Conservation (phyloP, 2,329 filamentous ascomycete species). For the Drechslera avenae region DNA sequence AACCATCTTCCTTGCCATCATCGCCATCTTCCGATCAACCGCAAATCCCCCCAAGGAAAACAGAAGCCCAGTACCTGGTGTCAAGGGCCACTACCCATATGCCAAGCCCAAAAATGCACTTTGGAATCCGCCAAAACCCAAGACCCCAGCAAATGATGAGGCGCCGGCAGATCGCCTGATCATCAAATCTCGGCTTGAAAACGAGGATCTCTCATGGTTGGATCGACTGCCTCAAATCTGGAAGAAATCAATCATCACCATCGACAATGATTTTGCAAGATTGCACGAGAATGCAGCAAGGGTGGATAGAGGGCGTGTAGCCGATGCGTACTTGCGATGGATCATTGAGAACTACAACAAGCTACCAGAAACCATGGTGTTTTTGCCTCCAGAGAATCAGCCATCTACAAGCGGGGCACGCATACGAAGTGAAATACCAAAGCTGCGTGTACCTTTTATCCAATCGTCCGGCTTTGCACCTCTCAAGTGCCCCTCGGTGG, state of each 20-base stretch:
- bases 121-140: conserved; percentile 10
- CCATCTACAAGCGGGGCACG: background rate
- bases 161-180: conserved; percentile 11
- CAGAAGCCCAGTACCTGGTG: background rate
- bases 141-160: background rate
- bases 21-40: background rate
- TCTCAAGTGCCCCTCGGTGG: conserved; percentile 45
- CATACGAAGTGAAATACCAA: conserved; percentile 13
- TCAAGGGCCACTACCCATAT: conserved; percentile 18
- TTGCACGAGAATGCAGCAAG: conserved; percentile 11
- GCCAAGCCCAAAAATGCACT: conserved; percentile 2
- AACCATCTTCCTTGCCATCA: conserved; percentile 2
- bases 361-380: conserved; percentile 24
- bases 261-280: conserved; percentile 17
- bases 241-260: conserved; percentile 50
- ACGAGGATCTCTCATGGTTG: conserved; percentile 25
- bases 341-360: conserved; percentile 32
- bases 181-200: conserved; percentile 17
- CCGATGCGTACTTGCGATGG: conserved; percentile 32
- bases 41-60: background rate
- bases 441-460: conserved; percentile 47
- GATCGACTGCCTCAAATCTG: conserved; percentile 29
- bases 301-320: conserved; percentile 29
- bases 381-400: conserved; percentile 21
- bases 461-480: conserved; percentile 48